These are phyloP conservation scores for Trichopus zeylanicus DNA, from an alignment of 116 monocot species.

Conservation along the genomic window DNA sequence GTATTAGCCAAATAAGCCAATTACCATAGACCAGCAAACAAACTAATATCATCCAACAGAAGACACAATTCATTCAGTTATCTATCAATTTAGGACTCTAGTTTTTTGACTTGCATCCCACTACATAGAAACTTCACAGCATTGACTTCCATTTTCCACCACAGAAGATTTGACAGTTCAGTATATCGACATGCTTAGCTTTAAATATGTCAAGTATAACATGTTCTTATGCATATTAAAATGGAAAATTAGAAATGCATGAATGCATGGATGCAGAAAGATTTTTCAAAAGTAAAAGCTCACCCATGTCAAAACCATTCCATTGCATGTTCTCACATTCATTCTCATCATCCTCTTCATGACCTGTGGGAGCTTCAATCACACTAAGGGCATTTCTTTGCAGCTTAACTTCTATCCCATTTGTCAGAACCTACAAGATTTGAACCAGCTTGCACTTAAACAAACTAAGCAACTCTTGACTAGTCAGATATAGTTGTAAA, in stretches of 20 bases:
- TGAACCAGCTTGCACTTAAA: background rate
- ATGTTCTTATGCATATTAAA: background rate
- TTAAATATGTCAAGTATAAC: background rate
- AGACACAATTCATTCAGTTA: no score
- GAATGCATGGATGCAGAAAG: background rate
- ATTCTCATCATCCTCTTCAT: conserved; percentile 64
- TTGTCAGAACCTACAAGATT: conserved; percentile 68
- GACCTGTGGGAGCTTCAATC: conserved; percentile 81
- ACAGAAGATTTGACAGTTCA: background rate
- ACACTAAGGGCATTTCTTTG: conserved; percentile 96
- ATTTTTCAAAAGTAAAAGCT: background rate
- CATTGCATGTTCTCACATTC: conserved; percentile 67
- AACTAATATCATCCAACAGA: no score
- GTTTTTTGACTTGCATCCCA: no score
- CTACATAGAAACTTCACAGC: no score
- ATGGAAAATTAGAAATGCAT: no score
- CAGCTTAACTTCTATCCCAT: conserved; percentile 93
- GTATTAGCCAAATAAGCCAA: no score
- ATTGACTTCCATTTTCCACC: no score
- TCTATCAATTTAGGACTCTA: no score
- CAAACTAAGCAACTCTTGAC: no score
- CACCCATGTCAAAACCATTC: conserved; percentile 60
- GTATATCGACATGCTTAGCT: background rate
- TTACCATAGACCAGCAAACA: no score
- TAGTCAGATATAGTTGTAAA: no score